Conservation (phyloP, 2,329 filamentous ascomycete species). For the Myriosclerotinia curreyana region DNA sequence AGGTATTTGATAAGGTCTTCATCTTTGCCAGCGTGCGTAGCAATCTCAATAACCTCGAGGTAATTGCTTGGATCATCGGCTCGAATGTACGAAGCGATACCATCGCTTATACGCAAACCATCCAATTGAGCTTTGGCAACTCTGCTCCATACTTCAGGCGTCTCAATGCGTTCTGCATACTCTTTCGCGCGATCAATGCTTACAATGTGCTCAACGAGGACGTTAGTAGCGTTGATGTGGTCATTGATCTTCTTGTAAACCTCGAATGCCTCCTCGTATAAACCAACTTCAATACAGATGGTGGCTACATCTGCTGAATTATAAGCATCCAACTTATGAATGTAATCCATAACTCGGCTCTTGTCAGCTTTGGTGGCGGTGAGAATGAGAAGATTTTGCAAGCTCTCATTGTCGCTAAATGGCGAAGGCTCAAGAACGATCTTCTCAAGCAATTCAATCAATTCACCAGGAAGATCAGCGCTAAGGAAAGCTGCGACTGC, state of each 20-base stretch:
- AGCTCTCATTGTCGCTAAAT: constrained; percentile 94
- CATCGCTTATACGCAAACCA: constrained; percentile 85
- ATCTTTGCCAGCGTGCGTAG: constrained; percentile 93
- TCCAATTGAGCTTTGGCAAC: constrained; percentile 98
- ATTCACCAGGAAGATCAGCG: constrained; percentile 84
- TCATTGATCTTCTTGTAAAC: constrained; percentile 98
- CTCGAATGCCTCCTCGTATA: constrained; percentile 96
- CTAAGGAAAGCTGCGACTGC: constrained; percentile 91
- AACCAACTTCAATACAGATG: constrained; percentile 89
- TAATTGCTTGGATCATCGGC: constrained; percentile 92
- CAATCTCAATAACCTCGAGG: constrained; percentile 92
- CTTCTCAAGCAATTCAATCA: constrained; percentile 98
- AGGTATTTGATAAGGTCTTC: constrained; percentile 96
- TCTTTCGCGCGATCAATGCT: constrained; percentile 96
- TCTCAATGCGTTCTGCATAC: constrained; percentile 90
- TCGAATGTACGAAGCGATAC: constrained; percentile 96
- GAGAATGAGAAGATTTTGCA: constrained; percentile 94
- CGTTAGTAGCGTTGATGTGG: constrained; percentile 80
- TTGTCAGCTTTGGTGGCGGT: constrained; percentile 97
- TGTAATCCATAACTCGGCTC: constrained; percentile 90
- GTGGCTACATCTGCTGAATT: constrained; percentile 88
- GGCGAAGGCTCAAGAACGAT: constrained; percentile 99
- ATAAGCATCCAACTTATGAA: constrained; percentile 85
- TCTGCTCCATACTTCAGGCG: constrained; percentile 96
- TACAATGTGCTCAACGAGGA: constrained; percentile 93